phyloP scores from a whole-genome alignment of 2,329 filamentous ascomycete genomes.

The Westerdykella sp. region DNA sequence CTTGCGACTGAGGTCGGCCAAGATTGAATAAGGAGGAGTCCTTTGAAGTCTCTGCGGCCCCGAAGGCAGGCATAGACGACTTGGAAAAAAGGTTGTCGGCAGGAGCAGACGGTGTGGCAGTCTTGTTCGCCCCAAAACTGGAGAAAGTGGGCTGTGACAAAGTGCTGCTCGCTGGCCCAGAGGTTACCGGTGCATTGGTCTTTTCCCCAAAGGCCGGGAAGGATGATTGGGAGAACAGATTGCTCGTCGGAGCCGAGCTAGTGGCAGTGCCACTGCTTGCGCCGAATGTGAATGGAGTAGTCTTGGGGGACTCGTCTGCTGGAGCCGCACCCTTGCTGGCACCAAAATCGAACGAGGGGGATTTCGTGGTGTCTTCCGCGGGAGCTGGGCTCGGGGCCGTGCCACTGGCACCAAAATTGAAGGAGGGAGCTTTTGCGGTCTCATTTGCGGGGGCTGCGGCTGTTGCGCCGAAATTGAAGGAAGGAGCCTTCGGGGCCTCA shows the following conservation, averaged over 20 bases:
- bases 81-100: constrained; percentile 6
- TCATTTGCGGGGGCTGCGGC: no score
- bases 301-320: constrained; percentile 8
- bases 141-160: constrained; percentile 7
- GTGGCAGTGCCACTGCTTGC: background rate
- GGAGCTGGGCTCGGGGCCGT: constrained; percentile 22
- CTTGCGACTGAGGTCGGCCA: no score
- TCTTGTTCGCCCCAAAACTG: constrained; percentile 7
- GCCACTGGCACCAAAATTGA: constrained; percentile 21
- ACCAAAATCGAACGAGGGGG: constrained; percentile 9
- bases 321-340: constrained; percentile 10
- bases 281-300: constrained; percentile 3
- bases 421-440: constrained; percentile 6
- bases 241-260: constrained; percentile 2
- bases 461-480: no score
- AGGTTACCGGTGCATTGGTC: background rate
- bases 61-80: background rate
- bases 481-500: no score
- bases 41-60: no score
- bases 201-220: background rate
- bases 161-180: constrained; percentile 9
- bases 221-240: background rate
- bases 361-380: constrained; percentile 5
- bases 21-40: no score
- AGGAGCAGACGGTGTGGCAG: constrained; percentile 5